phyloP scores from a whole-genome alignment of 176 grass and related monocot species.

The barley (Hordeum vulgare) region DNA sequence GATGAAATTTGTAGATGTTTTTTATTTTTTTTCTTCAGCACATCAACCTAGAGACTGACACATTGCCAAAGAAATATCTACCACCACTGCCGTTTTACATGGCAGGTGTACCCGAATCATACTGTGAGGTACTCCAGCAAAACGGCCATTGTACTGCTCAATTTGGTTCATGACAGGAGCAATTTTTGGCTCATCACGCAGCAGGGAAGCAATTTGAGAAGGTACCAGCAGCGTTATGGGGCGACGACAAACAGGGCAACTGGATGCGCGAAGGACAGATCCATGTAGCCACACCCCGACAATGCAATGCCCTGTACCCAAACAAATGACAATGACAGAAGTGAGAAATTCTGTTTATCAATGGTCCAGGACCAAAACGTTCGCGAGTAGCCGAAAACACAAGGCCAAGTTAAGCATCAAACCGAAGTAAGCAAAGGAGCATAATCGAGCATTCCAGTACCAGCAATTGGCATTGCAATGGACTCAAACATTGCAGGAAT shows the following conservation, averaged over 20 bases:
- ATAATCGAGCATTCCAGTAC: too few species aligned
- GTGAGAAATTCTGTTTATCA: neutral
- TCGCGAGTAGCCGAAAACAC: neutral
- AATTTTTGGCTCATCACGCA: conserved; percentile 13
- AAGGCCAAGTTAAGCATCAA: neutral
- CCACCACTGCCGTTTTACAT: too few species aligned
- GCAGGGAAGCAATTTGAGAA: conserved; percentile 16
- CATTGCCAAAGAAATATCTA: too few species aligned
- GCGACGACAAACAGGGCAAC: conserved; percentile 24
- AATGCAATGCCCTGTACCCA: conserved; percentile 28
- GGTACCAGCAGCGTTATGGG: conserved; percentile 35
- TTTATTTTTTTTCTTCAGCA: too few species aligned
- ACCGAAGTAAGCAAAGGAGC: neutral
- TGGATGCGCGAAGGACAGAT: conserved; percentile 18
- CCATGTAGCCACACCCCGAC: conserved; percentile 29
- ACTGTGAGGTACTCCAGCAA: conserved; percentile 20
- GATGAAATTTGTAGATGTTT: too few species aligned
- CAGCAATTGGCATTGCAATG: too few species aligned
- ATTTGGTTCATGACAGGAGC: conserved; percentile 3
- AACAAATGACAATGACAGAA: neutral
- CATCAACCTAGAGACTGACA: too few species aligned
- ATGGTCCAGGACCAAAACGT: neutral
- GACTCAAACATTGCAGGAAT: too few species aligned
- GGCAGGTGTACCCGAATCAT: conserved; percentile 20
- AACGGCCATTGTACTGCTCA: conserved; percentile 18